Percentiles rank a stretch among this genome's conserved stretches.
Evolutionary conservation across 768 basidiomycete species (phyloP).

Genomic region (Boletus sp.): DNA sequence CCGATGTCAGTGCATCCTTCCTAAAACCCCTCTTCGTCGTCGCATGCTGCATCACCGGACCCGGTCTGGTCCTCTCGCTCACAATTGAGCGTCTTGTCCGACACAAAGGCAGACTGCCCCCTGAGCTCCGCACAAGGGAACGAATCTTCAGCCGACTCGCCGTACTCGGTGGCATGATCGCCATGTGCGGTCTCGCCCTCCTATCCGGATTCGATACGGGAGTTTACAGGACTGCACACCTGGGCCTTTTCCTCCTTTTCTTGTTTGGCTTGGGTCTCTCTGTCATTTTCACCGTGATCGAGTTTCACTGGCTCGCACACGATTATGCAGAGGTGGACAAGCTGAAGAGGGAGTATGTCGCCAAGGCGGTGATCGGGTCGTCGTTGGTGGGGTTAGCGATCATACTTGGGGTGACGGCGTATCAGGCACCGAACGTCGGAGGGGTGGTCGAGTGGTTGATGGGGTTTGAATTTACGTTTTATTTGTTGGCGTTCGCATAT

Average conservation of each 20-base stretch:
- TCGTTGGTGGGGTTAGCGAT: conserved; percentile 61
- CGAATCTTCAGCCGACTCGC: conserved; percentile 53
- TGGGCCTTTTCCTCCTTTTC: conserved; percentile 66
- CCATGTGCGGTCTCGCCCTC: conserved; percentile 62
- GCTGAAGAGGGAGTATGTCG: conserved; percentile 54
- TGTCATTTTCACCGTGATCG: conserved; percentile 72
- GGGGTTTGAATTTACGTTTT: conserved; percentile 69
- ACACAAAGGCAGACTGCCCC: conserved; percentile 65
- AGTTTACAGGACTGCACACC: conserved; percentile 49
- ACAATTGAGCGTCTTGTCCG: conserved; percentile 61
- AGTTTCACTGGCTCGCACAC: conserved; percentile 67
- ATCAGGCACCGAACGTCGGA: conserved; percentile 44
- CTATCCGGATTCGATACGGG: conserved; percentile 72
- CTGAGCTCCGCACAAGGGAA: conserved; percentile 58
- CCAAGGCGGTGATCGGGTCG: conserved; percentile 58
- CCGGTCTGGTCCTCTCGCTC: conserved; percentile 60
- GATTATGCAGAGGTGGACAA: conserved; percentile 46
- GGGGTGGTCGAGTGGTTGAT: conserved; percentile 77
- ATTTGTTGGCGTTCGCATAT: conserved; percentile 68
- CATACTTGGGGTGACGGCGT: conserved; percentile 57
- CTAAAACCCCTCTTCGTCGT: conserved; percentile 76
- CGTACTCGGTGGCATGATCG: conserved; percentile 58
- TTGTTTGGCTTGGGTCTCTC: conserved; percentile 69
- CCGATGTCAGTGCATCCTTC: conserved; percentile 70
- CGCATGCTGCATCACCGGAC: conserved; percentile 61